Conservation (phyloP, 2,329 filamentous ascomycete species). For the Clonostachys chloroleuca region DNA sequence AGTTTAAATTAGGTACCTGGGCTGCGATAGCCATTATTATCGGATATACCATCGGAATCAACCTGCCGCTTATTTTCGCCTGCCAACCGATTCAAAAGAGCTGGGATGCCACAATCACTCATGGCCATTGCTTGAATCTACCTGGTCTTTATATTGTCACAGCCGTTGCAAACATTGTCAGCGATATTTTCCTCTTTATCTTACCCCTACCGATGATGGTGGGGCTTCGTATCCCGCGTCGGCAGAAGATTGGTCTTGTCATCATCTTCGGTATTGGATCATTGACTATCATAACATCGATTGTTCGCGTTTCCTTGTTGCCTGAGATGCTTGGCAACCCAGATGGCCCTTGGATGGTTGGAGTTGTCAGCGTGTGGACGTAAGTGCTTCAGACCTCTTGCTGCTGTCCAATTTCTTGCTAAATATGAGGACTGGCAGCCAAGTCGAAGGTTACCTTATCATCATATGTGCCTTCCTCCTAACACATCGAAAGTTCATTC, state of each 20-base stretch:
- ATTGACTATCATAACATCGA: constrained; percentile 18
- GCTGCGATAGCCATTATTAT: no score
- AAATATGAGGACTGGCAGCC: background rate
- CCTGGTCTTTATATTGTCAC: constrained; percentile 39
- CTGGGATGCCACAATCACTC: no score
- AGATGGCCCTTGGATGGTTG: constrained; percentile 16
- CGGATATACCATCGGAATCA: no score
- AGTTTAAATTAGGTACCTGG: no score
- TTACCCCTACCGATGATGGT: constrained; percentile 37
- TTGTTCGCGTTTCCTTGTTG: constrained; percentile 8
- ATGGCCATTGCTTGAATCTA: no score
- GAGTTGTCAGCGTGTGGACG: constrained; percentile 13
- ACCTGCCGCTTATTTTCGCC: no score
- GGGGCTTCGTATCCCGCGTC: no score
- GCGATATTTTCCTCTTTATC: constrained; percentile 35
- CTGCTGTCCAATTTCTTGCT: background rate
- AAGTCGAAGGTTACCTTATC: constrained; percentile 28
- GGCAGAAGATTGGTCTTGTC: no score
- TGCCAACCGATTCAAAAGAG: no score
- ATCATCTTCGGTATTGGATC: constrained; percentile 35
- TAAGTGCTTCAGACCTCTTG: constrained; percentile 2
- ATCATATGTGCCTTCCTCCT: constrained; percentile 29
- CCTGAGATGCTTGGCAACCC: background rate
- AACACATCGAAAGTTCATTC: constrained; percentile 26
- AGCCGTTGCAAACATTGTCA: constrained; percentile 36